A percentile compares a stretch with the other conserved stretches of the same genome.
Conservation (phyloP, 2,329 filamentous ascomycete genomes). For the Botryotinia narcissicola region DNA sequence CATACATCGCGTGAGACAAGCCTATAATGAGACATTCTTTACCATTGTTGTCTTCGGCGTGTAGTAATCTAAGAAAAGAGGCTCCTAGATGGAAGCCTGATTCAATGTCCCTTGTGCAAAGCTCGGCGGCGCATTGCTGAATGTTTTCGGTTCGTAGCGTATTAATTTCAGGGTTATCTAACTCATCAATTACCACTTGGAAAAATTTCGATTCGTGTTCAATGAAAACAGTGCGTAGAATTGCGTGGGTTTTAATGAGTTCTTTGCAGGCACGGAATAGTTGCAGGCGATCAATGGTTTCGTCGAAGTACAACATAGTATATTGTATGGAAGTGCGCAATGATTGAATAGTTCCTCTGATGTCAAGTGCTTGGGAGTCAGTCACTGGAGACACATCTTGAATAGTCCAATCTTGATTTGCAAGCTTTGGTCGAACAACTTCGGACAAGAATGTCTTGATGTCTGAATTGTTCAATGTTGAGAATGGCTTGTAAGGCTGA, state of each 20-base stretch:
- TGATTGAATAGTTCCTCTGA: conserved; percentile 39
- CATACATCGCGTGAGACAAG: conserved; percentile 58
- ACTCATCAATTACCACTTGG: conserved; percentile 40
- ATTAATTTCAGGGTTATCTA: conserved; percentile 37
- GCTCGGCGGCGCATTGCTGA: conserved; percentile 36
- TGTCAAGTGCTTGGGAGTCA: conserved; percentile 43
- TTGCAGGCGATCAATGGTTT: conserved; percentile 32
- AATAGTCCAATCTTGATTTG: conserved; percentile 41
- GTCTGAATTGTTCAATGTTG: conserved; percentile 39
- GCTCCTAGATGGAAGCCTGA: conserved; percentile 41
- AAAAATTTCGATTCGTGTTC: conserved; percentile 39
- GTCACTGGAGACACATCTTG: conserved; percentile 42
- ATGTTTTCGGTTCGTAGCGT: conserved; percentile 33
- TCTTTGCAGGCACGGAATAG: conserved; percentile 37
- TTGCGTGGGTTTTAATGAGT: conserved; percentile 38
- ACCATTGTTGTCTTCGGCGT: conserved; percentile 28
- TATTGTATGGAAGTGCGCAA: conserved; percentile 42
- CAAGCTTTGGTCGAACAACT: conserved; percentile 40
- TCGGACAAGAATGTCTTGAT: conserved; percentile 39
- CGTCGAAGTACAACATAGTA: conserved; percentile 39
- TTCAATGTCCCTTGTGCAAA: conserved; percentile 40
- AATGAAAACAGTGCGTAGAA: conserved; percentile 42
- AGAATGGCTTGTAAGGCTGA: conserved; percentile 40
- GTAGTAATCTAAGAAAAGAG: conserved; percentile 39
- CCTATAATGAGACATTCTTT: conserved; percentile 42